Base-by-base conservation (phyloP, 768 basidiomycete species). In the Suillus placidus region DNA sequence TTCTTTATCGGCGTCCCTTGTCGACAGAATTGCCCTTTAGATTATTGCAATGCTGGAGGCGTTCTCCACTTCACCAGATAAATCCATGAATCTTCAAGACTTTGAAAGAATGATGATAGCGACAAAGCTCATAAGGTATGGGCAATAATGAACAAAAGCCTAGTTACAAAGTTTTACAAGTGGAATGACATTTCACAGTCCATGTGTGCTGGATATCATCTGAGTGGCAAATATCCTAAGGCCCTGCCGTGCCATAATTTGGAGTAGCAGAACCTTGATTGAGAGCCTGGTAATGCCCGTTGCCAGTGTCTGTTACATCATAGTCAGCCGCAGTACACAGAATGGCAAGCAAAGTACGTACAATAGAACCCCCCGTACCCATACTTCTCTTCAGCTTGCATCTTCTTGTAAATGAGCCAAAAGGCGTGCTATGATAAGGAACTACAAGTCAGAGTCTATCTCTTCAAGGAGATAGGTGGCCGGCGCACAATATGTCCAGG, bases 351-450 rank as follows among this genome's bases (percentile, higher is more conserved):
- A 52, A 40, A 57, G 35, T 10, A 84, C 93, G 72, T 72, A 93
- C 93, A 95, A 61, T 82, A 76, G 80, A 87, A 95, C 38, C 90
- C 90, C 23, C 91, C 92, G 6, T 73, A 78, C 14, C 94, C 94
- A 71, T 92, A 96, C 49, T 82, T 83, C 71, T 93, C 92, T 71
- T 93, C 91, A 0, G 93, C 94, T 71, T 92, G 84, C 84, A 94
- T 94, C 84, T 90, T 91, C 84, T 84, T 90, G 80, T 94, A 94
- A 64, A 95, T 94, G 61, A 96, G 83, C 91, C 91, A 94, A 80
- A 94, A 94, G 2, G 92, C 91, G 73, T 95, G 93, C 85, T 86
- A 61, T 6, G 42, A 52, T 47, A 37, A 38, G 10, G 37, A 30
- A 37, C 13, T 18, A 49, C 55, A 14, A n/a, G 23, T 68, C 52